Percentiles rank a stretch among this genome's conserved stretches.
Conservation (phyloP, 2,329 filamentous ascomycete species). For the Lasiodiplodia sp. region DNA sequence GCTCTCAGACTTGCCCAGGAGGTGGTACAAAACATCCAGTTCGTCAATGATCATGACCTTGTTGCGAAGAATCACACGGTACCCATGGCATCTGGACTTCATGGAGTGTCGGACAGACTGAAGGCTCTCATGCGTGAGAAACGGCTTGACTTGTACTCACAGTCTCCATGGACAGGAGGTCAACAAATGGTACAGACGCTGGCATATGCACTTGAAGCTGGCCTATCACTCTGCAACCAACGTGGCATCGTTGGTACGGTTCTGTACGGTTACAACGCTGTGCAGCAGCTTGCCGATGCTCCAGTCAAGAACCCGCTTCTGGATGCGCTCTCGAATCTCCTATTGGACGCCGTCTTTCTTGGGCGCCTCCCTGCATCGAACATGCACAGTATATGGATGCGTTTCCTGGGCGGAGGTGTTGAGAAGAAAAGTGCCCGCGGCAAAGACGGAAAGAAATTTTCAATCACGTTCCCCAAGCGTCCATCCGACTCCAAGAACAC, state of each 20-base stretch:
- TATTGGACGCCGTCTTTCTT: conserved; percentile 22
- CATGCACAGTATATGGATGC: conserved; percentile 11
- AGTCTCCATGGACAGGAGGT: conserved; percentile 27
- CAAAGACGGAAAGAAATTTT: conserved; percentile 16
- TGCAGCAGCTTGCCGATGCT: conserved; percentile 22
- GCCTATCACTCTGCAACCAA: conserved; percentile 20
- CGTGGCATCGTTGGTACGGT: conserved; percentile 24
- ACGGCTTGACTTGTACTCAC: conserved; percentile 22
- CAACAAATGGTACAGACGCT: conserved; percentile 17
- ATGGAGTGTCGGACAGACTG: conserved; percentile 3
- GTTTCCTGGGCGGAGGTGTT: conserved; percentile 11
- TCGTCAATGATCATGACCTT: conserved; percentile 13
- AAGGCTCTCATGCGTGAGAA: conserved; percentile 11
- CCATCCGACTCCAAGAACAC: conserved; percentile 7
- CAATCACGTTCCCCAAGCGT: conserved; percentile 13
- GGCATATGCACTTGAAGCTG: conserved; percentile 6
- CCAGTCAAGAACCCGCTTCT: conserved; percentile 16
- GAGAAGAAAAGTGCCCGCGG: conserved; percentile 10
- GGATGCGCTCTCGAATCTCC: conserved; percentile 15
- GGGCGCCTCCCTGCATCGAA: conserved; percentile 11
- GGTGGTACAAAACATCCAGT: conserved; percentile 6
- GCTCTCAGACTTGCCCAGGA: conserved; percentile 21
- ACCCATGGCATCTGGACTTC: not conserved
- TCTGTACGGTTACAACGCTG: conserved; percentile 22
- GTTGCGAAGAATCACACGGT: conserved; percentile 14